Evolutionary conservation across 2,329 filamentous ascomycete species (phyloP).

Genomic region (Scedosporium dehoogii): DNA sequence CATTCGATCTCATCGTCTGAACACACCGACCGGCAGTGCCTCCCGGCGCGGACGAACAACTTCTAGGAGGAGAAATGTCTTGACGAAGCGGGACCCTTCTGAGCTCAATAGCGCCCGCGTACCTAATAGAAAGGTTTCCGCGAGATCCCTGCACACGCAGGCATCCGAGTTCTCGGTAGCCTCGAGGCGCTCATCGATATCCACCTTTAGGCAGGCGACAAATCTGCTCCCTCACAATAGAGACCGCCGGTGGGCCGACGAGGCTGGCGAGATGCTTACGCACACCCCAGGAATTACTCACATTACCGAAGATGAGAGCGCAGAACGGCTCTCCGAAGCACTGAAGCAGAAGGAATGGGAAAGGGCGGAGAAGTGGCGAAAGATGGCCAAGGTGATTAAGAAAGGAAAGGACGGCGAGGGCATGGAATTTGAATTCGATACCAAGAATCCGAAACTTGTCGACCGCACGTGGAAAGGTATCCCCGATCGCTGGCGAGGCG

Average conservation of each 20-base stretch:
- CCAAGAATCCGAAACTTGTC: slow-evolving; percentile 71
- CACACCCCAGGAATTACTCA: slow-evolving; percentile 46
- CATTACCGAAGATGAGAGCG: slow-evolving; percentile 44
- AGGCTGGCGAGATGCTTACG: slow-evolving; percentile 58
- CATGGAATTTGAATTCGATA: slow-evolving; percentile 70
- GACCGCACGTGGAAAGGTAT: slow-evolving; percentile 97
- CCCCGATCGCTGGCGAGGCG: slow-evolving; percentile 85
- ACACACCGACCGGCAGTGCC: slow-evolving; percentile 25
- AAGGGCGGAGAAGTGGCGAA: slow-evolving; percentile 57
- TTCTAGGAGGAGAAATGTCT: slow-evolving; percentile 25
- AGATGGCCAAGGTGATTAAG: slow-evolving; percentile 50
- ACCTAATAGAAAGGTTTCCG: slow-evolving; percentile 45
- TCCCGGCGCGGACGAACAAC: slow-evolving; percentile 5
- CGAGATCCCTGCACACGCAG: slow-evolving; percentile 49
- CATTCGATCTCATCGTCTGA: slow-evolving; percentile 37
- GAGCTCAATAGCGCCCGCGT: slow-evolving; percentile 27
- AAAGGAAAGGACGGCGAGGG: slow-evolving; percentile 43
- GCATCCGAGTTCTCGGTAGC: slow-evolving; percentile 39
- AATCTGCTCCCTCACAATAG: slow-evolving; percentile 52
- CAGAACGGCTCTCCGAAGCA: slow-evolving; percentile 41
- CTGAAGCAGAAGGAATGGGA: slow-evolving; percentile 54
- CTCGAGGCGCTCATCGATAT: slow-evolving; percentile 43
- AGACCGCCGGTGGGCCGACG: slow-evolving; percentile 51
- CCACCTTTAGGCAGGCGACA: slow-evolving; percentile 45
- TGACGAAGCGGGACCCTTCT: slow-evolving; percentile 27